These are phyloP conservation scores for Xylaria sp. DNA, from an alignment of 2,329 filamentous ascomycete species.

Conservation along the genomic window DNA sequence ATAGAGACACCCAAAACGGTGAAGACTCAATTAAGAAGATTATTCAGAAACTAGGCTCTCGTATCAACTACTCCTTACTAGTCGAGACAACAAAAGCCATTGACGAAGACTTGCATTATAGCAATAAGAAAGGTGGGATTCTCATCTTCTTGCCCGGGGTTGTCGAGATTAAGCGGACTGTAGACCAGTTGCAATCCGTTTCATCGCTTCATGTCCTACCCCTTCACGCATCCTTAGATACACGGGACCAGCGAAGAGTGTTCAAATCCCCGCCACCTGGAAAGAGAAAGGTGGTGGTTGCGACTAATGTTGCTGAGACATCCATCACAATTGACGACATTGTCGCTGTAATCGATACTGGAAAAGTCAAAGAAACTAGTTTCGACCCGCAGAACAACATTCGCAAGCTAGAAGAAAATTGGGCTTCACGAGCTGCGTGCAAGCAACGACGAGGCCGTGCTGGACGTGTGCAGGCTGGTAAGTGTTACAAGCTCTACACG, in stretches of 20 bases:
- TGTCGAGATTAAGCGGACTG: constrained; percentile 86
- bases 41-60: constrained; percentile 78
- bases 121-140: constrained; percentile 81
- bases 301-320: constrained; percentile 97
- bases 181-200: constrained; percentile 73
- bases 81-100: constrained; percentile 83
- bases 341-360: constrained; percentile 93
- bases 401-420: constrained; percentile 92
- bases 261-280: constrained; percentile 80
- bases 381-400: constrained; percentile 94
- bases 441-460: constrained; percentile 94
- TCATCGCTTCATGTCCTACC: constrained; percentile 79
- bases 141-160: constrained; percentile 95
- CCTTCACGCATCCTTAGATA: constrained; percentile 90
- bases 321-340: constrained; percentile 99
- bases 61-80: constrained; percentile 92
- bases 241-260: constrained; percentile 86
- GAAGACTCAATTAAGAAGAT: constrained; percentile 71
- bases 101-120: constrained; percentile 74
- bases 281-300: constrained; percentile 90
- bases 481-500: constrained; percentile 96
- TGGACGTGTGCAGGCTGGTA: constrained; percentile 88
- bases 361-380: constrained; percentile 94
- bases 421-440: constrained; percentile 92
- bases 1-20: constrained; percentile 50